Conservation (phyloP, 2,329 filamentous ascomycete genomes). For the Zasmidium angulare region DNA sequence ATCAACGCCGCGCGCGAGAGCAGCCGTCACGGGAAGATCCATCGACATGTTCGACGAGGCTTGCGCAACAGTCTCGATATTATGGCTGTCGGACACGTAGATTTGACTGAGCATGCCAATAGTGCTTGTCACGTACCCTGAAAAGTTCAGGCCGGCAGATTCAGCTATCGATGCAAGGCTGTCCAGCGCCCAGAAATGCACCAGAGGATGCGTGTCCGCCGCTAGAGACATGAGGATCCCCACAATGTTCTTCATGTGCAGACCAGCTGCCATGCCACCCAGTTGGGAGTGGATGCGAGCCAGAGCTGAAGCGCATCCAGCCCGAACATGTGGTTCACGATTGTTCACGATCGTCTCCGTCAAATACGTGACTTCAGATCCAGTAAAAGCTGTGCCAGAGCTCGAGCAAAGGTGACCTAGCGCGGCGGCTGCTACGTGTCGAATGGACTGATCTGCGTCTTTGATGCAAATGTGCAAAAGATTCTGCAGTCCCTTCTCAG, state of each 20-base stretch:
- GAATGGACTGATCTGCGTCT: slow-evolving; percentile 80
- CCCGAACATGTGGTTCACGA: slow-evolving; percentile 86
- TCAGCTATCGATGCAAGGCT: slow-evolving; percentile 83
- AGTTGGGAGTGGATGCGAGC: slow-evolving; percentile 94
- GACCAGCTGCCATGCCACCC: slow-evolving; percentile 94
- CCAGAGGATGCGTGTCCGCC: slow-evolving; percentile 89
- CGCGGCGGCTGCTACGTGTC: slow-evolving; percentile 80
- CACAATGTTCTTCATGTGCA: slow-evolving; percentile 95
- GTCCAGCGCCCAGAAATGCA: slow-evolving; percentile 95
- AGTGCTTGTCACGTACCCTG: slow-evolving; percentile 83
- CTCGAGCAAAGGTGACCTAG: slow-evolving; percentile 80
- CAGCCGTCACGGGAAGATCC: slow-evolving; percentile 76
- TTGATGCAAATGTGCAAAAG: slow-evolving; percentile 77
- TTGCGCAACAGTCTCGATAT: slow-evolving; percentile 74
- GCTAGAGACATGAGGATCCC: slow-evolving; percentile 96
- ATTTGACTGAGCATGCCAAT: slow-evolving; percentile 92
- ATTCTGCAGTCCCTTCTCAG: slow-evolving; percentile 69
- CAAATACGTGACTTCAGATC: slow-evolving; percentile 82
- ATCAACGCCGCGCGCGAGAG: slow-evolving; percentile 84
- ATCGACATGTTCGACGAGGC: slow-evolving; percentile 89
- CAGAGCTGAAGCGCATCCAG: slow-evolving; percentile 89
- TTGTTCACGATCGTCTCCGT: slow-evolving; percentile 94
- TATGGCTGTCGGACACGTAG: slow-evolving; percentile 88
- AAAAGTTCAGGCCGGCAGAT: slow-evolving; percentile 88
- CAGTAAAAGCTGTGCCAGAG: slow-evolving; percentile 86